Evolutionary conservation across 2,329 filamentous ascomycete species (phyloP), one percentile per base, ranked within the genome.

Genomic region (Blastomyces parvus): DNA sequence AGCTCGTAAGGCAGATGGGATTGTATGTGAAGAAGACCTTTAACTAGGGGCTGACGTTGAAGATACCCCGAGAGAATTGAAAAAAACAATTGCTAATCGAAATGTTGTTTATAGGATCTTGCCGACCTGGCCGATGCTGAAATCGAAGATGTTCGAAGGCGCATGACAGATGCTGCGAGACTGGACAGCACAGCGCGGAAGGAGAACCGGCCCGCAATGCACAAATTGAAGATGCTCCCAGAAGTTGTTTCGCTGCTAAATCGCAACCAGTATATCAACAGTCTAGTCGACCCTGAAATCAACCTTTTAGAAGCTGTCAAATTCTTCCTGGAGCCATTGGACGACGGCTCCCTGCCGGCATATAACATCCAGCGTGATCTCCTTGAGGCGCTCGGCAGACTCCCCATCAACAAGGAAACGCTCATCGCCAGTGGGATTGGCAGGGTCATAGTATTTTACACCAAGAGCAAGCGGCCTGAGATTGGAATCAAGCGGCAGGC

Each of bases 301-400:
- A 97, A 97, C 78, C 88, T 99, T 66, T 81, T 99, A 48, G 91
- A 96, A 76, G 90, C 92, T 17, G 91, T 99, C 71, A 91, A 93
- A 73, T 97, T 96, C 83, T 97, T 97, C 82, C 84, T 99, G 27
- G 94, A 99, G 74, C 94, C 94, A 0, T 83, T 97, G 56, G 91
- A 93, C 70, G 93, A 97, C 73, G 94, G 93, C 63, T 93, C 90
- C 65, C 83, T 99, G 59, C 94, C 94, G 0, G 93, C 94, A 38
- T 99, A 97, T 79, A 94, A 94, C 73, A 97, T 99, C 68, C 94
- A 99, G 79, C 90, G 92, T 66, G 92, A 97, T 74, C 85, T 99
- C 53, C 94, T 99, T 74, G 84, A 85, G 33, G 88, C 90, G 30
- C 82, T 99, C 46, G 84, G 83, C 22, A 87, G 86, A 70, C 83